A percentile compares a stretch with the other conserved stretches of the same genome.
Conservation (phyloP, 805 yeast species). For the Starmerella stellata region DNA sequence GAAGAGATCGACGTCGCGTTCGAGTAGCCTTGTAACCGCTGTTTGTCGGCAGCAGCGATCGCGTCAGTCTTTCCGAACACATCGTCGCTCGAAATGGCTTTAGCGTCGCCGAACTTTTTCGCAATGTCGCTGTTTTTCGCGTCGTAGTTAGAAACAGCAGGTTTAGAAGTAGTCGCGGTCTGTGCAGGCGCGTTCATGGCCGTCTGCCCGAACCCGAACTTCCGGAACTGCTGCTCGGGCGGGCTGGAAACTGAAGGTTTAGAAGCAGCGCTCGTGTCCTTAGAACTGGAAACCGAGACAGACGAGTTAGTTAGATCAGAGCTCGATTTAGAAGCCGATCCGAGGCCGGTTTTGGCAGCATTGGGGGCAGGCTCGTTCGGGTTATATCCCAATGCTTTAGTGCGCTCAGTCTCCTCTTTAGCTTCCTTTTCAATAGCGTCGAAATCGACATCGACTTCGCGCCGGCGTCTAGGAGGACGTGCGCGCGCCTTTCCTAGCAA, state of each 20-base stretch:
- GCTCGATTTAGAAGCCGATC: neutral
- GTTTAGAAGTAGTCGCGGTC: constrained; percentile 9
- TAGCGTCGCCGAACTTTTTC: constrained; percentile 64
- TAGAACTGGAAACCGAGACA: neutral
- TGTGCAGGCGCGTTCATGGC: constrained; percentile 16
- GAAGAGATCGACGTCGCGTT: constrained; percentile 88
- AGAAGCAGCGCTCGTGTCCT: constrained; percentile 1
- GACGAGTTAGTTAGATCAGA: neutral
- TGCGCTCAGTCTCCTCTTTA: constrained; percentile 52
- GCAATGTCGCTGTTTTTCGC: constrained; percentile 20
- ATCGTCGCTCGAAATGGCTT: constrained; percentile 91
- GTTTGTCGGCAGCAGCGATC: constrained; percentile 44
- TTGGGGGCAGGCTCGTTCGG: constrained; percentile 18
- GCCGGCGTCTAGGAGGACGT: constrained; percentile 16
- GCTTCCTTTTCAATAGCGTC: constrained; percentile 64
- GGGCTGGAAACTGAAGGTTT: neutral
- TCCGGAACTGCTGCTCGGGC: constrained; percentile 13
- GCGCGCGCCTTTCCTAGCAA: constrained; percentile 10
- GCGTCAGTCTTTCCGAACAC: constrained; percentile 83
- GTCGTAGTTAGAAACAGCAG: constrained; percentile 27
- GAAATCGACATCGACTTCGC: constrained; percentile 32
- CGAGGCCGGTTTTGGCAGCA: neutral
- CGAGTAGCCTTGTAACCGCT: constrained; percentile 62
- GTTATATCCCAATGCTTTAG: constrained; percentile 27
- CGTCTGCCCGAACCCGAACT: constrained; percentile 19